phyloP scores from a whole-genome alignment of 2,329 filamentous ascomycete species.

The Aureobasidium sp. region DNA sequence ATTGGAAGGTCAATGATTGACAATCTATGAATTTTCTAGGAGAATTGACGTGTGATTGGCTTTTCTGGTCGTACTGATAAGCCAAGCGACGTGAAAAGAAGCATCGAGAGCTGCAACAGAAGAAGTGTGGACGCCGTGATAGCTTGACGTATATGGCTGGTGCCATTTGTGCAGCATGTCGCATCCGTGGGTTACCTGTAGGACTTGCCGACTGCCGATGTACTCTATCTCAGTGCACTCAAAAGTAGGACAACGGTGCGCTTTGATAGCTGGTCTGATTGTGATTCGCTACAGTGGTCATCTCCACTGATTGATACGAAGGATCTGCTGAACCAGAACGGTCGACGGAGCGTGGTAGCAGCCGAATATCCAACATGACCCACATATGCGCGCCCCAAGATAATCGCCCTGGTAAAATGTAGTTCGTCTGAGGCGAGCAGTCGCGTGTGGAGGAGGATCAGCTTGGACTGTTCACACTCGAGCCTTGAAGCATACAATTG shows the following conservation, averaged over 20 bases:
- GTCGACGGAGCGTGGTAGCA: background rate
- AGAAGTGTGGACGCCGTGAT: background rate
- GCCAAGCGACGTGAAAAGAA: background rate
- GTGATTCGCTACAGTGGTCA: background rate
- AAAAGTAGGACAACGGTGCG: background rate
- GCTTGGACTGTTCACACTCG: background rate
- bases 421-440: background rate
- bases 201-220: background rate
- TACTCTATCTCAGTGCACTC: background rate
- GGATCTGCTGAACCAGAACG: background rate
- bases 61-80: background rate
- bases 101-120: background rate
- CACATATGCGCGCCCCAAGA: background rate
- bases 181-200: background rate
- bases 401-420: background rate
- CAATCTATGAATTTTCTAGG: background rate
- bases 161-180: background rate
- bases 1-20: background rate
- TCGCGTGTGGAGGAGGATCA: background rate
- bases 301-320: background rate
- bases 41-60: background rate
- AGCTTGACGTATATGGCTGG: background rate
- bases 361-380: background rate
- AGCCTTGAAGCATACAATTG: background rate
- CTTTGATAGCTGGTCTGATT: background rate